Conservation (phyloP, 23 red algal species). For the Cyanidioschyzon merolae region DNA sequence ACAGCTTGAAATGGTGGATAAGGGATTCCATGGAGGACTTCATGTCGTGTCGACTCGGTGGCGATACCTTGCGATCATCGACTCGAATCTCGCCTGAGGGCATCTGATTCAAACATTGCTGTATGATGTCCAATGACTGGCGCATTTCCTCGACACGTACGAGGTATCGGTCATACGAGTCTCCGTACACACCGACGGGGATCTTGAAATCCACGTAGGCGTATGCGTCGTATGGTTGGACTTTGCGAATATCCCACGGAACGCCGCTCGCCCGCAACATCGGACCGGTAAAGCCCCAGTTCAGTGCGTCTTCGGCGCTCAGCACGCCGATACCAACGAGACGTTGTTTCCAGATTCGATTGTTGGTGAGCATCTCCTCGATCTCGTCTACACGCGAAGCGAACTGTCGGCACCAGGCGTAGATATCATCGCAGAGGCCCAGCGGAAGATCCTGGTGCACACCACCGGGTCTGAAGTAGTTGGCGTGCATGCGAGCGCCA, state of each 20-base stretch:
- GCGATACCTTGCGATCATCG: conserved; percentile 96
- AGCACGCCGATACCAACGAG: conserved; percentile 94
- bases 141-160: conserved; percentile 96
- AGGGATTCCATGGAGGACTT: conserved; percentile 97
- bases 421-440: conserved; percentile 94
- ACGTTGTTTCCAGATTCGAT: conserved; percentile 99
- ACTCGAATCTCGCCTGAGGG: conserved; percentile 97
- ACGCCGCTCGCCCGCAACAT: conserved; percentile 91
- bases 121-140: conserved; percentile 77
- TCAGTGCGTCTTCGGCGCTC: conserved; percentile 66
- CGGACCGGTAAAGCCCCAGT: conserved; percentile 93
- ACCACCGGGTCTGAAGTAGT: conserved; percentile 85
- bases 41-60: conserved; percentile 86
- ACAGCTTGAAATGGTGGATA: conserved; percentile 98
- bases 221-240: conserved; percentile 96
- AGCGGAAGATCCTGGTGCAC: conserved; percentile 89
- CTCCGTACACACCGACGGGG: conserved; percentile 78
- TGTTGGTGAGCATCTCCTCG: conserved; percentile 95
- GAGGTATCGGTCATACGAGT: conserved; percentile 93
- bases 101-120: conserved; percentile 98
- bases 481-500: conserved; percentile 87
- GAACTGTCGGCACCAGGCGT: conserved; percentile 77
- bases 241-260: conserved; percentile 87
- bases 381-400: conserved; percentile 87
- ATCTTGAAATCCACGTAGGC: conserved; percentile 74